A percentile compares a stretch with the other conserved stretches of the same genome.
phyloP scores from a whole-genome alignment of 352 stramenopile genomes.

The Hyaloperonospora arabidopsidis region DNA sequence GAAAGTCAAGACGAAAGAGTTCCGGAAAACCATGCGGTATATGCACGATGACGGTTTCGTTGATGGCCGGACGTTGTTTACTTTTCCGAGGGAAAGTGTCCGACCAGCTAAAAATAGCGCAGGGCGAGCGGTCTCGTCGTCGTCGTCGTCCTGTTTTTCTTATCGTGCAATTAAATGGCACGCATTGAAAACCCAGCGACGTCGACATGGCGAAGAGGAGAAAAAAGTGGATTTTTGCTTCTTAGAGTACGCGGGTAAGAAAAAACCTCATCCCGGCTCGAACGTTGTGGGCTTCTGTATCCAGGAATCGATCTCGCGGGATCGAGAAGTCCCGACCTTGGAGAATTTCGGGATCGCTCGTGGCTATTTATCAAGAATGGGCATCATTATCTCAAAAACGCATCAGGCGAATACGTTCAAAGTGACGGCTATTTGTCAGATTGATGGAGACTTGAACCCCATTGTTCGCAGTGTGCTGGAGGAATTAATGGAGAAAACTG shows the following conservation, averaged over 20 bases:
- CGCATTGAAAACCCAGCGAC: conserved; percentile 31
- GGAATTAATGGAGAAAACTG: conserved; percentile 53
- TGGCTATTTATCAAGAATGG: conserved; percentile 46
- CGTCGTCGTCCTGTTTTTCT: conserved; percentile 23
- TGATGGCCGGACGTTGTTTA: conserved; percentile 56
- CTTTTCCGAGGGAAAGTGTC: conserved; percentile 28
- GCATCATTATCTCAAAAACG: conserved; percentile 60
- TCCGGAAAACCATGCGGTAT: conserved; percentile 45
- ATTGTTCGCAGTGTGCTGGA: conserved; percentile 42
- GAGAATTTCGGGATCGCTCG: conserved; percentile 52
- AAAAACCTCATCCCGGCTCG: conserved; percentile 36
- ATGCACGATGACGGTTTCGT: conserved; percentile 58
- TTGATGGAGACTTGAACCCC: conserved; percentile 50
- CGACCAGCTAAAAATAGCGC: neutral
- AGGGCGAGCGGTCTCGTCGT: too few relatives aligned
- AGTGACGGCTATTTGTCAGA: conserved; percentile 64
- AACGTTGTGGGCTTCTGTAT: conserved; percentile 67
- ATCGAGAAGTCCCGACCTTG: conserved; percentile 53
- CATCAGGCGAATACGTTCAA: conserved; percentile 50
- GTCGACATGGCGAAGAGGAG: conserved; percentile 27
- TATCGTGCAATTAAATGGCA: conserved; percentile 78
- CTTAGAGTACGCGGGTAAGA: conserved; percentile 67
- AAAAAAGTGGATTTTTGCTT: conserved; percentile 66
- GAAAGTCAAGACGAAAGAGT: conserved; percentile 54
- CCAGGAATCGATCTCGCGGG: conserved; percentile 57